A percentile compares a stretch with the other conserved stretches of the same genome.
These are phyloP conservation scores for Teunomyces atbi DNA, from an alignment of 805 yeast species.

Conservation along the genomic window DNA sequence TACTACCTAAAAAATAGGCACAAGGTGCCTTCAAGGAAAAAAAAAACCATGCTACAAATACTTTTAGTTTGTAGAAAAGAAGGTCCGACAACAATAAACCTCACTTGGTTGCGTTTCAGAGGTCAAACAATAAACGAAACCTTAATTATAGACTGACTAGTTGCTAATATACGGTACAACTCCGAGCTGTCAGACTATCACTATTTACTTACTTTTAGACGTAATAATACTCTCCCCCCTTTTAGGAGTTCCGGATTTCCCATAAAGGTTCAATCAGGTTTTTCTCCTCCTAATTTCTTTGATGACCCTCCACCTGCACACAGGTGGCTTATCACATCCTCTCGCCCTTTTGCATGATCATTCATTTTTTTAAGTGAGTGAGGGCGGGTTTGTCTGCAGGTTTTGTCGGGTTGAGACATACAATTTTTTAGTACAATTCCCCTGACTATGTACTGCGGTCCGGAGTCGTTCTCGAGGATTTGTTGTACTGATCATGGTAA, in stretches of 20 bases:
- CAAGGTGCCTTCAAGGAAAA: too few species aligned
- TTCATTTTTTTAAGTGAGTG: not conserved
- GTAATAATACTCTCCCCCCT: too few species aligned
- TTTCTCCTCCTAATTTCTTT: not conserved
- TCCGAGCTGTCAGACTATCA: too few species aligned
- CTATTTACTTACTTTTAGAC: too few species aligned
- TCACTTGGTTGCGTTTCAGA: not conserved
- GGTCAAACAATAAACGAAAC: not conserved
- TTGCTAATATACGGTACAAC: too few species aligned
- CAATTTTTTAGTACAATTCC: not conserved
- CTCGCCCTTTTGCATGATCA: slow-evolving; percentile 3
- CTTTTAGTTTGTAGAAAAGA: not conserved
- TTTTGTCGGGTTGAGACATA: not conserved
- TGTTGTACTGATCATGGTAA: not conserved
- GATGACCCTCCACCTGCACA: slow-evolving; percentile 2
- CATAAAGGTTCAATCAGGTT: too few species aligned
- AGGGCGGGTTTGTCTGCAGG: slow-evolving; percentile 3
- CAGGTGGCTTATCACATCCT: not conserved
- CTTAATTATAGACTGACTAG: not conserved
- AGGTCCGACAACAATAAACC: not conserved
- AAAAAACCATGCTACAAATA: not conserved
- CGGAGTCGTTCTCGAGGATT: not conserved
- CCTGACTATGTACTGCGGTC: not conserved
- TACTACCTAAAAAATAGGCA: too few species aligned
- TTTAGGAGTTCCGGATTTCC: too few species aligned